Base-by-base conservation (phyloP, 495 filamentous ascomycete species). In the Trichoderma orchidacearum region DNA sequence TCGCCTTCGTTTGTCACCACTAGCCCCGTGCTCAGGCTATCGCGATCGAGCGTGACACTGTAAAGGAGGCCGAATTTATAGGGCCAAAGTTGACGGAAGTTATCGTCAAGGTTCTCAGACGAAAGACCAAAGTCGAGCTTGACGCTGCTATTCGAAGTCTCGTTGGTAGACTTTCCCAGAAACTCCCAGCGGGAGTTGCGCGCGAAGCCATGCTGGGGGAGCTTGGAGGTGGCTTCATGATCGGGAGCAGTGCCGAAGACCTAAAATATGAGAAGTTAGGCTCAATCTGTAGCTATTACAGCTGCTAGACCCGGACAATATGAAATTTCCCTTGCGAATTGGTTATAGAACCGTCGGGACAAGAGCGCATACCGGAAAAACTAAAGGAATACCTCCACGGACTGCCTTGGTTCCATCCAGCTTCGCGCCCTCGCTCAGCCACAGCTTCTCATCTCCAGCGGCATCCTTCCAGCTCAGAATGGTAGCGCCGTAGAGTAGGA, bases 121-220 rank as follows among this genome's bases (percentile, higher is more conserved):
- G 82, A 85, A 35, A 99, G 84, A 21, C 94, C 93, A 64, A 99
- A 97, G 68, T 99, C 94, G 41, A 97, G 80, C 75, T 93, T 95
- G 54, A 96, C 83, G 12, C 78, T 78, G 55, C 80, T 72, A 58
- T 87, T 56, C 51, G 69, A 62, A 5, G 74, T 70, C 61, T 86
- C 83, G 23, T 78, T 82, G 34, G 78, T 77, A 56, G 75, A 71
- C 75, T 89, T 81, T 77, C 90, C 74, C 63, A 94, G 66, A 77
- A 85, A 86, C 63, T 86, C 84, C 84, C 83, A 87, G n/a, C 70
- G 68, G 50, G 85, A 87, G 60, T 80, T 91, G 54, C 94, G 89
- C 25, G 94, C 94, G 70, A 99, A 96, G 61, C 94, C 94, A 72
- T 99, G 94, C 70, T 96, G 92, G 12, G 92, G 85, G 15, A 99